phyloP scores from a whole-genome alignment of 2,329 filamentous ascomycete species.

The Rasamsonia emersonii region DNA sequence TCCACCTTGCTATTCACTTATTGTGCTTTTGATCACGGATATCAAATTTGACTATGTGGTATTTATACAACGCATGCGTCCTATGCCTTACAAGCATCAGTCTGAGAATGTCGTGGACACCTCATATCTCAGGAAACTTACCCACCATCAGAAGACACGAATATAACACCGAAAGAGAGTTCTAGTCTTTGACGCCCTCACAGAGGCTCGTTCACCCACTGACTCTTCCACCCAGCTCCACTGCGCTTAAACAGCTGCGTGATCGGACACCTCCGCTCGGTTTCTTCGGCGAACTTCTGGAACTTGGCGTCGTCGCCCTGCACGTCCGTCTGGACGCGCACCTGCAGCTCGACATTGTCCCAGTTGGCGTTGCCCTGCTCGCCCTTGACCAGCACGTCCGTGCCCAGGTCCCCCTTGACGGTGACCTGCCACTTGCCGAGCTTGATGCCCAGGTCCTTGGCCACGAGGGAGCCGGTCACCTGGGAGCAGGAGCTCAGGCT shows the following conservation, averaged over 20 bases:
- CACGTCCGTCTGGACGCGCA: conserved; percentile 18
- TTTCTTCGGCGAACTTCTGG: conserved; percentile 16
- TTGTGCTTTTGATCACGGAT: too few relatives aligned
- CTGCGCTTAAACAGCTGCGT: conserved; percentile 20
- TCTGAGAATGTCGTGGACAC: too few relatives aligned
- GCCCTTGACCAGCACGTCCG: conserved; percentile 16
- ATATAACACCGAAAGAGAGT: too few relatives aligned
- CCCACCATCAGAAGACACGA: too few relatives aligned
- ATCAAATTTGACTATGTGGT: too few relatives aligned
- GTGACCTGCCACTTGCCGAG: conserved; percentile 18
- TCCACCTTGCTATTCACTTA: too few relatives aligned
- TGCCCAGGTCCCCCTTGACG: conserved; percentile 17
- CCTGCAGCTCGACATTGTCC: conserved; percentile 15
- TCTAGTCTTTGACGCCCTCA: too few relatives aligned
- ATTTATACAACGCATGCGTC: too few relatives aligned
- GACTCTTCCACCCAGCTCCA: conserved; percentile 16
- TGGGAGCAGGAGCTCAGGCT: conserved; percentile 23
- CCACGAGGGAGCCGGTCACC: conserved; percentile 20
- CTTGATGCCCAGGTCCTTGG: conserved; percentile 17
- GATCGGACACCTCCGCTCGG: conserved; percentile 22
- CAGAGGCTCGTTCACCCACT: conserved; percentile 18
- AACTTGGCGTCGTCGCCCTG: conserved; percentile 11
- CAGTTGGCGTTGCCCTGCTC: conserved; percentile 22
- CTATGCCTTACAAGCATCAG: too few relatives aligned
- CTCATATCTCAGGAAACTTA: too few relatives aligned